A percentile compares a stretch with the other conserved stretches of the same genome.
Conservation (phyloP, 768 basidiomycete species). For the Hortiboletus campestris region DNA sequence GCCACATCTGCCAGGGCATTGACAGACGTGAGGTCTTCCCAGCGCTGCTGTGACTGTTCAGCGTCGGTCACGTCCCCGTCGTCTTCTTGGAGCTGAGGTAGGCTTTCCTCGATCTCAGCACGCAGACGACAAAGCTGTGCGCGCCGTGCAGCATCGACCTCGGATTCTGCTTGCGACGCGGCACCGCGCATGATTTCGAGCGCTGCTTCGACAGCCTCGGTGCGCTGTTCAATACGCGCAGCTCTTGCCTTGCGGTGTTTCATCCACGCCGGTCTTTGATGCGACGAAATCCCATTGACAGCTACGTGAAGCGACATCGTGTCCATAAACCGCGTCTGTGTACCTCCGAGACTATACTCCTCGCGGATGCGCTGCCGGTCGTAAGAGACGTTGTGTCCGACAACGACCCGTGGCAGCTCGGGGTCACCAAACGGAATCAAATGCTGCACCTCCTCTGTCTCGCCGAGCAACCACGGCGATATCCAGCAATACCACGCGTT, state of each 20-base stretch:
- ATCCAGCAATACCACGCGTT: constrained; percentile 96
- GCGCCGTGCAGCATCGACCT: constrained; percentile 37
- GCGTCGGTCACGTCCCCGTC: constrained; percentile 41
- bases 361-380: constrained; percentile 81
- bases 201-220: constrained; percentile 65
- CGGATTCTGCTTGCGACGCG: constrained; percentile 35
- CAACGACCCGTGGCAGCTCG: constrained; percentile 56
- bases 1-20: constrained; percentile 94
- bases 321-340: constrained; percentile 81
- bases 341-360: constrained; percentile 72
- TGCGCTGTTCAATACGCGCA: constrained; percentile 49
- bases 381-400: constrained; percentile 96
- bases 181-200: constrained; percentile 49
- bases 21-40: constrained; percentile 91
- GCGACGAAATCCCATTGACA: constrained; percentile 89
- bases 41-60: constrained; percentile 55
- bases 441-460: constrained; percentile 55
- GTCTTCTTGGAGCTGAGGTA: constrained; percentile 36
- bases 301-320: constrained; percentile 96
- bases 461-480: constrained; percentile 84
- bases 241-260: constrained; percentile 74
- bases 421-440: constrained; percentile 72
- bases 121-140: constrained; percentile 40
- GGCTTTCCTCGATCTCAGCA: constrained; percentile 39
- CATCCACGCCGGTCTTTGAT: constrained; percentile 93